A percentile compares a stretch with the other conserved stretches of the same genome.
Conservation (phyloP, 164 flowering plant genomes). For the Tetracentron sinense region DNA sequence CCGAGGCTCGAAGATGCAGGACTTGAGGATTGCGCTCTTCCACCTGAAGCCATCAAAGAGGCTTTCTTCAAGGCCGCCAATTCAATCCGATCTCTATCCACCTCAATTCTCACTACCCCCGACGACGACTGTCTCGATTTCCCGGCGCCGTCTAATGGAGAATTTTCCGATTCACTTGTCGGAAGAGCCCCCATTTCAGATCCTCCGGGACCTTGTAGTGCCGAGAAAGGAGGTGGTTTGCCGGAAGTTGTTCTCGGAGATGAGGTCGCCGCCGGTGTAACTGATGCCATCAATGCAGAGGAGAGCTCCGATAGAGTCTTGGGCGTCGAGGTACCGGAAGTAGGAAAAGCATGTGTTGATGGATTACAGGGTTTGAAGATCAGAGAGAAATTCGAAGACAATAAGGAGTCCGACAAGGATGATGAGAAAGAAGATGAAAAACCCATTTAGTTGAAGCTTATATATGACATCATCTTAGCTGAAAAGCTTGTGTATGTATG, state of each 20-base stretch:
- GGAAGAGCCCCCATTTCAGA: slow-evolving; percentile 22
- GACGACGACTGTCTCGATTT: slow-evolving; percentile 27
- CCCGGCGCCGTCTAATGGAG: slow-evolving; percentile 32
- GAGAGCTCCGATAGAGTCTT: slow-evolving; percentile 13
- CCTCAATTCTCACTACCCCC: slow-evolving; percentile 18
- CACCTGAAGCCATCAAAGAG: slow-evolving; percentile 71
- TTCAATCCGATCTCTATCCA: slow-evolving; percentile 47
- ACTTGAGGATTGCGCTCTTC: slow-evolving; percentile 86
- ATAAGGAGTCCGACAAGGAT: slow-evolving; percentile 3
- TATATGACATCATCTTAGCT: slow-evolving; percentile 15
- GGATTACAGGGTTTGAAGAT: slow-evolving; percentile 33
- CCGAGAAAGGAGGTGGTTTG: slow-evolving; percentile 27
- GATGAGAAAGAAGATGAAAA: slow-evolving; percentile 20
- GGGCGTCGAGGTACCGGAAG: slow-evolving; percentile 15
- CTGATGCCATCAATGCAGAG: slow-evolving; percentile 6
- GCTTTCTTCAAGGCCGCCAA: slow-evolving; percentile 84
- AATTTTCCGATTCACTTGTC: slow-evolving; percentile 26
- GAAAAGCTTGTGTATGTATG: too few relatives aligned
- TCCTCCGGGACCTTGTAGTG: slow-evolving; percentile 31
- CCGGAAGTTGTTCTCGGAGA: slow-evolving; percentile 24
- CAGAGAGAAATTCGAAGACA: slow-evolving; percentile 8
- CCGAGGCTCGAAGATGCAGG: slow-evolving; percentile 95
- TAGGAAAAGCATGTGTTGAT: slow-evolving; percentile 33
- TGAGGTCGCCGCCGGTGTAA: slow-evolving; percentile 17
- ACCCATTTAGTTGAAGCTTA: slow-evolving; percentile 31